Conservation (phyloP, 805 yeast genomes). For the Candida arabinofermentans region DNA sequence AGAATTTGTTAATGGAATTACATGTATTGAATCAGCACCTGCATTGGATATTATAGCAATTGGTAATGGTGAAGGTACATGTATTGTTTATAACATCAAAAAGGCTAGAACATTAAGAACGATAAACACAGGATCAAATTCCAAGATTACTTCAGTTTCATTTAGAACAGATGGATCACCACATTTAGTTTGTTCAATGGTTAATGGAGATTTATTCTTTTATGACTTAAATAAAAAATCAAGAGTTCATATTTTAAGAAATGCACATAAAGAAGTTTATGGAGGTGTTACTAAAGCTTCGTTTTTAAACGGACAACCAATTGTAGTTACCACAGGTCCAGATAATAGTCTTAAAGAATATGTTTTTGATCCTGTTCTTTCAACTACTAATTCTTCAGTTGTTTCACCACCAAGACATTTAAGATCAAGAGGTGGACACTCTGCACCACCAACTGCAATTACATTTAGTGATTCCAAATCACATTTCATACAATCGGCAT, state of each 20-base stretch:
- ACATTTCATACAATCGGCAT: conserved; percentile 82
- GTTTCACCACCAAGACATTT: conserved; percentile 87
- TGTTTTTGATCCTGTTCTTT: conserved; percentile 88
- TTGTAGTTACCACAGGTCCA: conserved; percentile 83
- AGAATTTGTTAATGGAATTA: conserved; percentile 52
- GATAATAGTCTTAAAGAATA: conserved; percentile 87
- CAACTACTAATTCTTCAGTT: conserved; percentile 57
- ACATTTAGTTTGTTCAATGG: conserved; percentile 75
- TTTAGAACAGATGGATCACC: conserved; percentile 90
- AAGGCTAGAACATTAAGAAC: conserved; percentile 57
- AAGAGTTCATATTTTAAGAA: conserved; percentile 70
- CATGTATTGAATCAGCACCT: conserved; percentile 79
- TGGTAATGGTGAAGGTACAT: conserved; percentile 67
- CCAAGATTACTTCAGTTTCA: conserved; percentile 57
- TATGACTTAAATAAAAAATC: conserved; percentile 72
- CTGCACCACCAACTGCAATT: conserved; percentile 78
- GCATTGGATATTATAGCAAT: conserved; percentile 79
- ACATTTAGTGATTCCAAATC: conserved; percentile 70
- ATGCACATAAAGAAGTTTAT: conserved; percentile 63
- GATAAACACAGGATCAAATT: conserved; percentile 37
- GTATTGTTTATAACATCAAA: conserved; percentile 62
- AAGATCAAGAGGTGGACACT: conserved; percentile 96
- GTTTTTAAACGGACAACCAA: conserved; percentile 88
- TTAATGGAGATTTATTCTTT: conserved; percentile 79
- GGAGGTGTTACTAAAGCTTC: conserved; percentile 76